Evolutionary conservation across 768 basidiomycete species (phyloP).

Genomic region (Filobasidium floriforme): DNA sequence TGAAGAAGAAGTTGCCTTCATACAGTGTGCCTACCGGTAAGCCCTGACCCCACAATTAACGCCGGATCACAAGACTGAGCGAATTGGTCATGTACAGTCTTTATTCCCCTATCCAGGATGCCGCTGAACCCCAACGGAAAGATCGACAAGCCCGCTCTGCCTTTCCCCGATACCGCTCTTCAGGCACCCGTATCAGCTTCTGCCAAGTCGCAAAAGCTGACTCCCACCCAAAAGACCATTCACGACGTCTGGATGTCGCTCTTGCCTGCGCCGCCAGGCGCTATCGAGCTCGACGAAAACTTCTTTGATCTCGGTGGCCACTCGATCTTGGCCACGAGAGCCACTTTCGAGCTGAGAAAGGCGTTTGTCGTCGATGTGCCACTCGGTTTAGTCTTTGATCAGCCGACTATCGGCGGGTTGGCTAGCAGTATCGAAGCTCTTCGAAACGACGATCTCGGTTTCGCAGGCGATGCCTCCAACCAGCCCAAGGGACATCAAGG

Average conservation of each 20-base stretch:
- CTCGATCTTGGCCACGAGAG: conserved; percentile 91
- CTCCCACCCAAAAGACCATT: conserved; percentile 69
- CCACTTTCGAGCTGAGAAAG: conserved; percentile 94
- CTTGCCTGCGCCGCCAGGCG: conserved; percentile 66
- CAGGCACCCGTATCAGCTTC: conserved; percentile 46
- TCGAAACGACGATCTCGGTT: conserved; percentile 71
- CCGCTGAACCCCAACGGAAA: conserved; percentile 98
- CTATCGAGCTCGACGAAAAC: conserved; percentile 79
- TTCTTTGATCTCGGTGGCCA: conserved; percentile 99
- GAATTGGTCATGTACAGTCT: conserved; percentile 52
- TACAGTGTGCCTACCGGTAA: conserved; percentile 85
- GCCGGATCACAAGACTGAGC: not conserved
- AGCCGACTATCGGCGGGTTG: conserved; percentile 73
- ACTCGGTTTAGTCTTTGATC: conserved; percentile 80
- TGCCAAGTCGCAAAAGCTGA: conserved; percentile 50
- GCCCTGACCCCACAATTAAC: conserved; percentile 38
- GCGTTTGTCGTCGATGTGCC: conserved; percentile 83
- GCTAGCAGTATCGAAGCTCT: conserved; percentile 68
- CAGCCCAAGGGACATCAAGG: conserved; percentile 20
- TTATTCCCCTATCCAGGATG: conserved; percentile 89
- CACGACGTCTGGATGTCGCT: conserved; percentile 76
- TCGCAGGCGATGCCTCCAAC: conserved; percentile 39
- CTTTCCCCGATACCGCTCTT: conserved; percentile 93
- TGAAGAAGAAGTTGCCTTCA: conserved; percentile 91
- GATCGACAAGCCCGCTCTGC: conserved; percentile 94